Evolutionary conservation across 495 filamentous ascomycete genomes (phyloP).

Genomic region (Aspergillus avenaceus): DNA sequence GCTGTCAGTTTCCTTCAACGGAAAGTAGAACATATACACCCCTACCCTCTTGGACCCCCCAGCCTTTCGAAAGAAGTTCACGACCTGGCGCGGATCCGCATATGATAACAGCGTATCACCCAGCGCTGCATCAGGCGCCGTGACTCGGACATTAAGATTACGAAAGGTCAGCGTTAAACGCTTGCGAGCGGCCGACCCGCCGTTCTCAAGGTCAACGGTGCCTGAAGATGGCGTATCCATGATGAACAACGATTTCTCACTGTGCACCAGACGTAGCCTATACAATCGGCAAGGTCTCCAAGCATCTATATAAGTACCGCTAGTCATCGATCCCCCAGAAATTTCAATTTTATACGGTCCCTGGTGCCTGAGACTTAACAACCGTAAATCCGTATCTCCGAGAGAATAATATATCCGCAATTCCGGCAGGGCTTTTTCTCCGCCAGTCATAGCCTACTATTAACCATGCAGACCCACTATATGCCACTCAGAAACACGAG

Average conservation of each 20-base stretch:
- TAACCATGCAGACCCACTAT: too few relatives aligned
- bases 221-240: constrained; percentile 36
- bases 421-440: too few relatives aligned
- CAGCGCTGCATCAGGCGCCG: constrained; percentile 38
- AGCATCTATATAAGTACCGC: too few relatives aligned
- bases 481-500: too few relatives aligned
- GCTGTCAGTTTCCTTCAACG: neutral
- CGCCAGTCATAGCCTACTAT: too few relatives aligned
- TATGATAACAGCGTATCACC: constrained; percentile 32
- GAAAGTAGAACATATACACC: neutral
- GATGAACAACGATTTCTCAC: neutral
- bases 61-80: constrained; percentile 14
- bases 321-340: neutral
- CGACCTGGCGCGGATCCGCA: constrained; percentile 29
- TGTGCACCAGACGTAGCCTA: too few relatives aligned
- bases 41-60: constrained; percentile 28
- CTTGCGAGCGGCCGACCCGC: constrained; percentile 20
- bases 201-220: constrained; percentile 31
- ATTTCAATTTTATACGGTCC: neutral
- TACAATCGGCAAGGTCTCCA: too few relatives aligned
- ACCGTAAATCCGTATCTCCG: neutral
- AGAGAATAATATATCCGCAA: neutral
- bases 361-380: neutral
- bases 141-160: constrained; percentile 32
- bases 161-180: constrained; percentile 36